These are phyloP conservation scores for Fusarium brevicatenulatum DNA, from an alignment of 2,329 filamentous ascomycete genomes.

Conservation along the genomic window DNA sequence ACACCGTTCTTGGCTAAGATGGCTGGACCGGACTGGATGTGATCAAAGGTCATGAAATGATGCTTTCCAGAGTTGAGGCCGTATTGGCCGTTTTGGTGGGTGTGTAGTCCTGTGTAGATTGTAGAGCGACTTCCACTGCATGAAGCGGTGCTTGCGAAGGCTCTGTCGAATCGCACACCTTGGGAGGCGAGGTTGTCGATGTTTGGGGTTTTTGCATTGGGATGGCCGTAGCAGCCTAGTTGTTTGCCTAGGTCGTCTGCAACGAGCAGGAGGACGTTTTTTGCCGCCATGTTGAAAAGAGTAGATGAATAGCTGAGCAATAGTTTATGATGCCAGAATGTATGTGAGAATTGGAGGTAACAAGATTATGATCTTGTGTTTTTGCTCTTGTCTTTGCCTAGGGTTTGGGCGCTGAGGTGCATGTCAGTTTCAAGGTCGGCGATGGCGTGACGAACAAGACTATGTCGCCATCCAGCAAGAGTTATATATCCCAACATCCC, in stretches of 20 bases:
- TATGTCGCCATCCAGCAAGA: neutral
- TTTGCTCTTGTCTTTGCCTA: neutral
- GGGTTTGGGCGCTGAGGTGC: no score
- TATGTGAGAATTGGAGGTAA: no score
- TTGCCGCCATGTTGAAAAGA: neutral
- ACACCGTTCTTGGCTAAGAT: no score
- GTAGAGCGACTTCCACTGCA: conserved; percentile 59
- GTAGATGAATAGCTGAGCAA: neutral
- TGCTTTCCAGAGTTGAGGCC: conserved; percentile 51
- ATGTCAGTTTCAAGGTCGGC: neutral
- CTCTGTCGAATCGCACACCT: neutral
- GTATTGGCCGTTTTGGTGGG: conserved; percentile 58
- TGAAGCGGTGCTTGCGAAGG: conserved; percentile 57
- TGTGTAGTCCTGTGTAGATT: conserved; percentile 61
- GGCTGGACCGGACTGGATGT: no score
- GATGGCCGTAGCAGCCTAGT: neutral
- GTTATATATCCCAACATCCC: neutral
- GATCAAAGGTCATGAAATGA: conserved; percentile 48
- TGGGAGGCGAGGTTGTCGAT: neutral
- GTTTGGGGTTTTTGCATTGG: neutral
- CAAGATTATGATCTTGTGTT: no score
- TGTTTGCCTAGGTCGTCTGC: neutral
- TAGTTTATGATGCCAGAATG: neutral
- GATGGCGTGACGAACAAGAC: neutral
- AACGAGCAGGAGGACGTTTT: neutral